Evolutionary conservation across 225 moss, liverwort and hornwort species (phyloP), one percentile per base, ranked within the genome.

Genomic region (Sphagnum contortum): DNA sequence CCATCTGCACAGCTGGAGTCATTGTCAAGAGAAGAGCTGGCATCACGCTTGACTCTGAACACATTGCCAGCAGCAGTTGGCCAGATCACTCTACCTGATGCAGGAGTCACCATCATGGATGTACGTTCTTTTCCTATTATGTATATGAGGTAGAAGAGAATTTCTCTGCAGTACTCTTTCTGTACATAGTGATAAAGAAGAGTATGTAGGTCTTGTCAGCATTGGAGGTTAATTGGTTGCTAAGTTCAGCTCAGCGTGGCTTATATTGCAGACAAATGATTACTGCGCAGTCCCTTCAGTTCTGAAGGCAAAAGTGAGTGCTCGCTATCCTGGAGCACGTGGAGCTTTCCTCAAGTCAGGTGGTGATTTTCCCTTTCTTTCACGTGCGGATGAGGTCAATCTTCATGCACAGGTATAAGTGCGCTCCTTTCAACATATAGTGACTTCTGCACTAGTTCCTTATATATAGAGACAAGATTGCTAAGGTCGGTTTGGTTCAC

Each of bases 291-390:
- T 98, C 47, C 87, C 93, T 67, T 68, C 87, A 70, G 72, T 86
- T 49, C 70, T 98, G 64, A 98, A 93, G 78, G 98, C 93, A 50
- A 90, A 93, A 85, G 91, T 91, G 68, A 64, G 74, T 48, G 79
- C 82, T 59, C 91, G 93, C 61, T 98, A 93, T 76, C 80, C 91
- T 61, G 98, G 86, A 57, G 98, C 98, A 66, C 90, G 98, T 13
- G 79, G 91, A 62, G 98, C 91, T 12, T 82, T 85, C 70, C 72
- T 98, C 48, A 98, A 98, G 67, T 74, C 88, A 4, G 98, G 98
- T 59, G 98, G 98, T 64, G 98, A 98, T 64, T 98, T 98, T 49
- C 98, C 98, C 8, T 98, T 91, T 64, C 91, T 98, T 55, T 98
- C 98, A 75, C 85, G 98, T 74, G 93, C 98, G 9, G 98, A 92